A percentile compares a stretch with the other conserved stretches of the same genome.
phyloP scores from a whole-genome alignment of 441 rosid species.

The Euphorbia corollata region DNA sequence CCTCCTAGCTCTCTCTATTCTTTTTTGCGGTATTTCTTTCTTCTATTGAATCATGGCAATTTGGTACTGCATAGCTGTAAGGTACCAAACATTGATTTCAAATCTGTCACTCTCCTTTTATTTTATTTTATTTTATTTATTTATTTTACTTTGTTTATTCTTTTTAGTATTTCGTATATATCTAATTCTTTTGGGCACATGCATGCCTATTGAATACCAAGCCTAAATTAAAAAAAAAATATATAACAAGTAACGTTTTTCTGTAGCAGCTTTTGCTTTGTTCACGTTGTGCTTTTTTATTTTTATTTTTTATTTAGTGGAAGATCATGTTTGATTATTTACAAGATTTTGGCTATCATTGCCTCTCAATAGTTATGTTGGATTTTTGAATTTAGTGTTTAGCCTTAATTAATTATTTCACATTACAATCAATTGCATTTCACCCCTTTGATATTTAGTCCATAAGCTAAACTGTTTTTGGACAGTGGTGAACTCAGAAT shows the following conservation, averaged over 20 bases:
- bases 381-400: conserved; percentile 22
- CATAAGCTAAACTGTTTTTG: conserved; percentile 8
- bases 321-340: conserved; percentile 34
- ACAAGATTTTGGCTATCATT: conserved; percentile 28
- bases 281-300: conserved; percentile 5
- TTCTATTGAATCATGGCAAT: conserved; percentile 44
- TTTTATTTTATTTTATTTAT: too few species aligned
- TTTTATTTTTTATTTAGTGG: conserved; percentile 20
- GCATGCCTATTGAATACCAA: conserved; percentile 19
- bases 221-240: not conserved
- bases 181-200: too few species aligned
- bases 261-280: conserved; percentile 31
- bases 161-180: too few species aligned
- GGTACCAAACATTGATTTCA: conserved; percentile 34
- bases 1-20: conserved; percentile 16
- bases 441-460: conserved; percentile 18
- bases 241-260: not conserved
- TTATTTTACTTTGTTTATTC: too few species aligned
- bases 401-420: not conserved
- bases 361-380: conserved; percentile 29
- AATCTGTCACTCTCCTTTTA: too few species aligned
- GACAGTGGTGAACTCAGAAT: too few species aligned
- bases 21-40: conserved; percentile 29
- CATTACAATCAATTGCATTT: conserved; percentile 19
- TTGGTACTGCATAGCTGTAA: conserved; percentile 49